A percentile compares a stretch with the other conserved stretches of the same genome.
These are phyloP conservation scores for Scutellaria barbata DNA, from an alignment of 257 asterid species.

Conservation along the genomic window DNA sequence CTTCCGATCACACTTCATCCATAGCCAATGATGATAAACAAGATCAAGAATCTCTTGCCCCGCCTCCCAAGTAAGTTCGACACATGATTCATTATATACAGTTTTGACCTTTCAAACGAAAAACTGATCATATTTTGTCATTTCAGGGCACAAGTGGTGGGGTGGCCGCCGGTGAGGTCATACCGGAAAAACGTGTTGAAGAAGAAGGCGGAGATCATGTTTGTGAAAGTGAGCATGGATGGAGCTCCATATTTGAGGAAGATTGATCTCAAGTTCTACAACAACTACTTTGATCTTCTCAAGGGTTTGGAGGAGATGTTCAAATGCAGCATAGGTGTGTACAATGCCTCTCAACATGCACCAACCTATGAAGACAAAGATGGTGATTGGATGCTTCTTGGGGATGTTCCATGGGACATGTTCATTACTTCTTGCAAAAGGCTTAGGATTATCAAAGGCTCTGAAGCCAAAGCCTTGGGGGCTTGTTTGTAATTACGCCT, in stretches of 20 bases:
- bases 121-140: not conserved
- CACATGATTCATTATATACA: not conserved
- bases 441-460: slow-evolving; percentile 75
- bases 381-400: slow-evolving; percentile 72
- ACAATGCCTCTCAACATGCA: slow-evolving; percentile 58
- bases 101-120: not conserved
- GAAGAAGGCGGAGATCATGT: slow-evolving; percentile 42
- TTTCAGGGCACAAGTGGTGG: slow-evolving; percentile 62
- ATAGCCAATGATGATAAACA: slow-evolving; percentile 17
- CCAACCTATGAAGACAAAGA: slow-evolving; percentile 73
- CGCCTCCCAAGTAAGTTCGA: slow-evolving; percentile 56
- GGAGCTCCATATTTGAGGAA: slow-evolving; percentile 72
- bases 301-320: slow-evolving; percentile 62
- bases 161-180: slow-evolving; percentile 73
- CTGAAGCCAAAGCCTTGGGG: slow-evolving; percentile 77
- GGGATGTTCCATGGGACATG: slow-evolving; percentile 97
- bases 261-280: slow-evolving; percentile 56
- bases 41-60: slow-evolving; percentile 28
- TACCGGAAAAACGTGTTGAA: slow-evolving; percentile 44
- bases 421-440: slow-evolving; percentile 75
- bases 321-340: slow-evolving; percentile 63
- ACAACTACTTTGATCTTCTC: slow-evolving; percentile 54
- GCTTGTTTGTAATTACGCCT: slow-evolving; percentile 32
- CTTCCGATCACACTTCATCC: slow-evolving; percentile 30
- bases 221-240: slow-evolving; percentile 73